Base-by-base conservation (phyloP, 129 eudicot species). In the Cynara cardunculus region DNA sequence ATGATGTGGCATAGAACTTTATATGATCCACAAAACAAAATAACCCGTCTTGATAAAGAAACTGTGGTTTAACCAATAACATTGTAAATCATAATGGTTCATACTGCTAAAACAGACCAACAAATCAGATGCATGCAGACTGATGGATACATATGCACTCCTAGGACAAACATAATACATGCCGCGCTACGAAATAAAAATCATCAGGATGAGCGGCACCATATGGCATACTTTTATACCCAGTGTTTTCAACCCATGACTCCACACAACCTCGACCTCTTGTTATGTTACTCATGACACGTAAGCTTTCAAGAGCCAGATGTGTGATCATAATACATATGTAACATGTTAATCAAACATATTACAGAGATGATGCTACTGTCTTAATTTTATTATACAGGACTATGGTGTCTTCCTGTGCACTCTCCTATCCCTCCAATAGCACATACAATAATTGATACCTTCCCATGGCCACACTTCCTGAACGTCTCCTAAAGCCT, bases 1-100 rank as follows among this genome's bases (percentile, higher is more conserved):
- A 65, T 66, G 21, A 61, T 19, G 59, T 22, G 30, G 71, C 69
- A 82, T 69, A 81, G 12, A 26, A 37, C 39, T 66, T 59, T 41
- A 64, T 8, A 64, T 64, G 27, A 64, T 64, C 22, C 65, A 64
- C 69, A 64, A 22, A 64, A 9, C 69, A 64, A 64, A 21, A 7
- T 64, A 64, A 81, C 74, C 72, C 31, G 19, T 73, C 31, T 62
- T 73, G 75, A 74, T 16, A 25, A 62, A 61, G 27, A 62, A 81
- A 81, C 16, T 12, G 46, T 69, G 30, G 34, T 61, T 76, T 25
- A 69, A 25, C 71, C 65, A 69, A 76, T 76, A 41, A 24, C 12
- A 67, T 73, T 74, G 74, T 9, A 66, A 44, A 74, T 65, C 69
- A 66, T 30, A 21, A 41, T 39, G 21, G 25, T 72, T 71, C 46